Percentiles rank a stretch among this genome's conserved stretches.
These are phyloP conservation scores for Ceratobasidium sp. DNA, from an alignment of 1,284 basidiomycete species.

Conservation along the genomic window DNA sequence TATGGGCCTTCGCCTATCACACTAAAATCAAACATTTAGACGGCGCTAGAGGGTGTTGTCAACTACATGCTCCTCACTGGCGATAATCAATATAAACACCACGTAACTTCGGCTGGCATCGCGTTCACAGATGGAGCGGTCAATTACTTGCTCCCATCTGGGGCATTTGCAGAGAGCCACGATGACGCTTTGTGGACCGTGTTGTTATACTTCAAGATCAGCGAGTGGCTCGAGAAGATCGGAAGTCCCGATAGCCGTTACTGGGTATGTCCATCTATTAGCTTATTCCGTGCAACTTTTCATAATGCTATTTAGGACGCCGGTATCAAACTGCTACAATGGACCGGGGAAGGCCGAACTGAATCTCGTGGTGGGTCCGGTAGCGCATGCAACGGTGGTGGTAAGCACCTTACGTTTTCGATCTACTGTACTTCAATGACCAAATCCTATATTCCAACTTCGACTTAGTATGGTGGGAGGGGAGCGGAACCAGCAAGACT, in stretches of 20 bases:
- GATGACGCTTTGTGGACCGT: constrained; percentile 29
- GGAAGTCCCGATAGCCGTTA: constrained; percentile 10
- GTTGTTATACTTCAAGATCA: constrained; percentile 29
- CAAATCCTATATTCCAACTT: not conserved
- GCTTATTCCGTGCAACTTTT: no score
- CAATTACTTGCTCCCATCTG: constrained; percentile 12
- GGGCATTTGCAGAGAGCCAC: constrained; percentile 12
- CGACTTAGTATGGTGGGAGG: constrained; percentile 68
- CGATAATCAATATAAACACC: constrained; percentile 22
- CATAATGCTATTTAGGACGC: not conserved
- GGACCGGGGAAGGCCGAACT: constrained; percentile 23
- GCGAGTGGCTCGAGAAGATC: constrained; percentile 28
- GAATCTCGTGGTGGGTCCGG: constrained; percentile 58
- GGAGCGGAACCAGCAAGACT: constrained; percentile 57
- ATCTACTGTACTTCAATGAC: no score
- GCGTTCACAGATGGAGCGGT: constrained; percentile 31
- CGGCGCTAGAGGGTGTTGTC: constrained; percentile 27
- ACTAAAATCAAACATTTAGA: not conserved
- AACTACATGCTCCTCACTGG: constrained; percentile 30
- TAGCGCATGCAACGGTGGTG: constrained; percentile 61
- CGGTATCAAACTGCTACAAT: constrained; percentile 8
- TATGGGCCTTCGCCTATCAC: no score
- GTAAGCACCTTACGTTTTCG: constrained; percentile 53
- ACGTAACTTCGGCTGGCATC: constrained; percentile 11
- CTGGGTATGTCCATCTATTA: constrained; percentile 4